Conservation (phyloP, 805 yeast genomes). For the Wickerhamiella cacticola region DNA sequence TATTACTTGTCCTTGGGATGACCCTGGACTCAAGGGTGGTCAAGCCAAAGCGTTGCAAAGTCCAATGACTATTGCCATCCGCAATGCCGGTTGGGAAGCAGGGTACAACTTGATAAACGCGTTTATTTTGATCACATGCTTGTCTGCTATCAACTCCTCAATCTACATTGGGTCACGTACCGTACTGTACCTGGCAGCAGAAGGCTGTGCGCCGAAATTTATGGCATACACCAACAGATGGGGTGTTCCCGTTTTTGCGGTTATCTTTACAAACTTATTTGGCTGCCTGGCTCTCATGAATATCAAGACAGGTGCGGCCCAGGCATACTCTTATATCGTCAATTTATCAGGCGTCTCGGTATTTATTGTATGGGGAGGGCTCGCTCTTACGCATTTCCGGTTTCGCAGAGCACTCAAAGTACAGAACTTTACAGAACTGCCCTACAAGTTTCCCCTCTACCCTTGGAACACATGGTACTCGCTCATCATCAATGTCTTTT, state of each 20-base stretch:
- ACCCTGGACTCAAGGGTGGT: constrained; percentile 33
- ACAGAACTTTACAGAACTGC: constrained; percentile 35
- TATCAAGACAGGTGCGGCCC: constrained; percentile 45
- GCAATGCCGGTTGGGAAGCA: constrained; percentile 41
- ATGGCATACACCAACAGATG: constrained; percentile 40
- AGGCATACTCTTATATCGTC: constrained; percentile 49
- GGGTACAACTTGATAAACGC: constrained; percentile 48
- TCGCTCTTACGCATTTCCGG: constrained; percentile 44
- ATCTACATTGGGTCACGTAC: constrained; percentile 61
- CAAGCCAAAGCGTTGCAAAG: constrained; percentile 39
- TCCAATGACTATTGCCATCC: constrained; percentile 39
- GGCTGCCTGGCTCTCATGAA: constrained; percentile 44
- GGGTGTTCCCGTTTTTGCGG: constrained; percentile 57
- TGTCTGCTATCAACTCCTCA: constrained; percentile 59
- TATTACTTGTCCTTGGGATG: constrained; percentile 46
- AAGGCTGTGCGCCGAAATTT: constrained; percentile 47
- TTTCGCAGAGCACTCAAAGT: constrained; percentile 40
- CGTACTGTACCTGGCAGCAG: constrained; percentile 49
- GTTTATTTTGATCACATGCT: constrained; percentile 48
- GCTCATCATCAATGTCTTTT: constrained; percentile 37
- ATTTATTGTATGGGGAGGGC: constrained; percentile 55
- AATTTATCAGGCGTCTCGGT: constrained; percentile 55
- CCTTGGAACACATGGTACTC: constrained; percentile 44
- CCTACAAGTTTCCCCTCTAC: constrained; percentile 40
- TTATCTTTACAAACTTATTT: constrained; percentile 41